Conservation (phyloP, 2,329 filamentous ascomycete genomes). For the Cladosporium sp. region DNA sequence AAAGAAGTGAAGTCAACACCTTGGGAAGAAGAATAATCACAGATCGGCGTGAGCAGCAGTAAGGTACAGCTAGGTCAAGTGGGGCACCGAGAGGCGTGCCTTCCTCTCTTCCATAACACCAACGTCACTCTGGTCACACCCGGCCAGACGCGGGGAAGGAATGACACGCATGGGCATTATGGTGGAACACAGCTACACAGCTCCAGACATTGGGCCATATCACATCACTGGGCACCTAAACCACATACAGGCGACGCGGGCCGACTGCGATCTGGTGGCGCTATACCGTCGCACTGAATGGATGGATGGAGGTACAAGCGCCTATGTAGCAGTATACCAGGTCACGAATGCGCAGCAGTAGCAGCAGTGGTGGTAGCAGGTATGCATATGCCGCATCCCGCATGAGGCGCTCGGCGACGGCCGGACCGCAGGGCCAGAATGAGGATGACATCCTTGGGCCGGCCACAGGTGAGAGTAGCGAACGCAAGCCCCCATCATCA, state of each 20-base stretch:
- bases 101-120: not conserved
- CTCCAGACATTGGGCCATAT: not conserved
- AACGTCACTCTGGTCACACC: not conserved
- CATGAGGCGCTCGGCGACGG: not conserved
- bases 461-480: not conserved
- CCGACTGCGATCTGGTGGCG: not conserved
- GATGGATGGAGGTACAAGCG: not conserved
- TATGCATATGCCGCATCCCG: slow-evolving; percentile 4
- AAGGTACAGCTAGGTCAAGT: not conserved
- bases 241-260: not conserved
- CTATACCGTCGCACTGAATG: not conserved
- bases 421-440: not conserved
- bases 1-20: slow-evolving; percentile 8
- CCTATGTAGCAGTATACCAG: not conserved
- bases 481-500: not conserved
- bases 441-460: not conserved
- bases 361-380: not conserved
- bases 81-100: not conserved
- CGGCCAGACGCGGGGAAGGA: not conserved
- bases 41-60: slow-evolving; percentile 4
- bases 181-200: not conserved
- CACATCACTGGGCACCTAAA: not conserved
- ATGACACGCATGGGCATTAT: not conserved
- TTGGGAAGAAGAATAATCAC: not conserved
- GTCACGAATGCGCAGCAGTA: not conserved